phyloP scores from a whole-genome alignment of 2,329 filamentous ascomycete species.

The Sclerotinia borealis region DNA sequence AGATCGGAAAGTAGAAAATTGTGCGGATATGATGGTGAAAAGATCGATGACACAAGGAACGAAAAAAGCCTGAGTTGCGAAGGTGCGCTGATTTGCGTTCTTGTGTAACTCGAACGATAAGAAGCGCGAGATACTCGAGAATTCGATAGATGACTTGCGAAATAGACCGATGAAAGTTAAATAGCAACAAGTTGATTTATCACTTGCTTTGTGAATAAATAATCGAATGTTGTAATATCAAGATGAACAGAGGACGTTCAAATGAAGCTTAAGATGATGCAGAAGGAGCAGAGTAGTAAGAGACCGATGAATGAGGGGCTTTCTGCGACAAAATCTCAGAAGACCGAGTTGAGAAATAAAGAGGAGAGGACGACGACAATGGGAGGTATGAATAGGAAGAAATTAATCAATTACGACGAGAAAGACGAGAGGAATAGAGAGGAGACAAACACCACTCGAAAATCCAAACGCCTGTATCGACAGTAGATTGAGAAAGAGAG shows the following conservation, averaged over 20 bases:
- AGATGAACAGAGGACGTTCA: slow-evolving; percentile 17
- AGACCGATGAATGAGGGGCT: slow-evolving; percentile 19
- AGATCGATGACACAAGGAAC: slow-evolving; percentile 21
- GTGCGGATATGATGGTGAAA: slow-evolving; percentile 19
- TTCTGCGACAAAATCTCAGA: slow-evolving; percentile 21
- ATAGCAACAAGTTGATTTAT: slow-evolving; percentile 26
- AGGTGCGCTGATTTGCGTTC: slow-evolving; percentile 21
- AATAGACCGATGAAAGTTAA: slow-evolving; percentile 26
- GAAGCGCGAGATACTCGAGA: slow-evolving; percentile 28
- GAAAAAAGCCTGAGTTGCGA: slow-evolving; percentile 18
- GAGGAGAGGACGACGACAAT: slow-evolving; percentile 27
- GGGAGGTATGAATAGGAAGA: slow-evolving; percentile 24
- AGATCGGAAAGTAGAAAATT: slow-evolving; percentile 18
- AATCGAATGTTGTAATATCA: not conserved
- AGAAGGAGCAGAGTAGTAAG: slow-evolving; percentile 23
- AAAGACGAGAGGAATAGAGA: slow-evolving; percentile 27
- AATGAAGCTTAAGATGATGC: slow-evolving; percentile 24
- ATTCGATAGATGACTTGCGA: slow-evolving; percentile 24
- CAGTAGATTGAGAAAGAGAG: slow-evolving; percentile 8
- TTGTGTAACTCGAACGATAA: slow-evolving; percentile 31
- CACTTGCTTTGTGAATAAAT: slow-evolving; percentile 18
- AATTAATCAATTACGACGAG: slow-evolving; percentile 18
- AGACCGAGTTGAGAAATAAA: slow-evolving; percentile 21
- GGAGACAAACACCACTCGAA: slow-evolving; percentile 31
- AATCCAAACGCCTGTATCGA: slow-evolving; percentile 22